Evolutionary conservation across 192 early-diverging fungal genomes (phyloP).

Genomic region (Obelidium mucronatum): DNA sequence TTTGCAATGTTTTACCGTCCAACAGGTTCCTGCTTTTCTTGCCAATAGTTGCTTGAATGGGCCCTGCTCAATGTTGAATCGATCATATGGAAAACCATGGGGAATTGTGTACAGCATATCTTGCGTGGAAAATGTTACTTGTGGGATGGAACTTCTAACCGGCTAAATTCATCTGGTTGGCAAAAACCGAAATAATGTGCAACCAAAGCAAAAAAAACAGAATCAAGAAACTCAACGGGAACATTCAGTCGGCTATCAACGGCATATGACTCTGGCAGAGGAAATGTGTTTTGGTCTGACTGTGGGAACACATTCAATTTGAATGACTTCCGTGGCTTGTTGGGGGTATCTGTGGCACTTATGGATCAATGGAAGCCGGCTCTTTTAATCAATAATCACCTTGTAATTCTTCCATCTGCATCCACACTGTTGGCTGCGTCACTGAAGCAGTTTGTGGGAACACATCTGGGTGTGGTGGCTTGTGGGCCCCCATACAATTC

Average conservation of each 20-base stretch:
- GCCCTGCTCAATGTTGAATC: conserved; percentile 73
- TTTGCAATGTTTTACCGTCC: conserved; percentile 50
- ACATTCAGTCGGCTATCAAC: not conserved
- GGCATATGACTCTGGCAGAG: conserved; percentile 74
- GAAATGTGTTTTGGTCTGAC: conserved; percentile 55
- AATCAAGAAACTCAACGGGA: not conserved
- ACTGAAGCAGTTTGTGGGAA: conserved; percentile 31
- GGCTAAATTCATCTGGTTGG: not conserved
- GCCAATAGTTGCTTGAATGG: conserved; percentile 69
- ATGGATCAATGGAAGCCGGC: no score
- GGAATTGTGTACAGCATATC: conserved; percentile 69
- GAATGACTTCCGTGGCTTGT: not conserved
- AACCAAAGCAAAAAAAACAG: not conserved
- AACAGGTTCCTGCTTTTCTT: conserved; percentile 47
- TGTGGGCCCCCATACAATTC: conserved; percentile 46
- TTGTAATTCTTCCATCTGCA: conserved; percentile 39
- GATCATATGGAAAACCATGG: conserved; percentile 77
- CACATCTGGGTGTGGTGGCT: conserved; percentile 41
- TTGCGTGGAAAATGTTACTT: conserved; percentile 60
- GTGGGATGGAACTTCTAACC: conserved; percentile 62
- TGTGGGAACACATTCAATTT: not conserved
- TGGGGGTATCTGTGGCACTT: no score
- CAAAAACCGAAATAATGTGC: no score
- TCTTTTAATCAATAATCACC: not conserved
- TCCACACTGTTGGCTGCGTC: conserved; percentile 34